Evolutionary conservation across 2,329 filamentous ascomycete species (phyloP), one percentile per base, ranked within the genome.

Genomic region (Trichoderma pleuroti): DNA sequence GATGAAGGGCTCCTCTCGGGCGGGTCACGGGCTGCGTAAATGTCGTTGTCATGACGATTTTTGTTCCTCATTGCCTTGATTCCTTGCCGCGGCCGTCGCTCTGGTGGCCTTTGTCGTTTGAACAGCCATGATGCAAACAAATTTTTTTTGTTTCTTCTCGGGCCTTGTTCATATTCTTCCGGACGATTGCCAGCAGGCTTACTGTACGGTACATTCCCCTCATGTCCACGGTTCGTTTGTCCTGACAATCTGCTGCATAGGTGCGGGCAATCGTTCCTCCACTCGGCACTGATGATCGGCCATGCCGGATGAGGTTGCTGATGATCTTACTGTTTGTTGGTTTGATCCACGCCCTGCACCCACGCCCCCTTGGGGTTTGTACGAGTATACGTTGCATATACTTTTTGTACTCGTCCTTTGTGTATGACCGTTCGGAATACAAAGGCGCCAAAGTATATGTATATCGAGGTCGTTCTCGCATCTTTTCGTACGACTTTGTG

Each of bases 201-300:
- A 67, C 39, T 16, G 8, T 42, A n/a, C 39, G n/a, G 39, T 42
- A 42, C 46, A 26, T 49, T 39, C 62, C 32, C 16, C 24, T 39
- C 24, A 36, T 28, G 26, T 24, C 46, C n/a, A 60, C 26, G 28
- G 28, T 10, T 30, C 42, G 54, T 49, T 67, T 68, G 62, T n/a
- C 30, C 62, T 64, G 65, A 54, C 34, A 68, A 60, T 59, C 54
- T 59, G 65, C 36, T 30, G 49, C 32, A 36, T 49, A 65, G 46
- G 62, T n/a, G 62, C n/a, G 54, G 54, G 21, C 65, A 60, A 59
- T 32, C 54, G 54, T 39, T 60, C 52, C 64, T 59, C 64, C 64
- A 67, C 36, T 21, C 65, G 65, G 65, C 65, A 68, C 26, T 68
- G 65, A 59, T 68, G 65, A 49, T 68, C 65, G 65, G 65, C 65